Base-by-base conservation (phyloP, 225 moss, liverwort and hornwort genomes). In the Ulota crispa region DNA sequence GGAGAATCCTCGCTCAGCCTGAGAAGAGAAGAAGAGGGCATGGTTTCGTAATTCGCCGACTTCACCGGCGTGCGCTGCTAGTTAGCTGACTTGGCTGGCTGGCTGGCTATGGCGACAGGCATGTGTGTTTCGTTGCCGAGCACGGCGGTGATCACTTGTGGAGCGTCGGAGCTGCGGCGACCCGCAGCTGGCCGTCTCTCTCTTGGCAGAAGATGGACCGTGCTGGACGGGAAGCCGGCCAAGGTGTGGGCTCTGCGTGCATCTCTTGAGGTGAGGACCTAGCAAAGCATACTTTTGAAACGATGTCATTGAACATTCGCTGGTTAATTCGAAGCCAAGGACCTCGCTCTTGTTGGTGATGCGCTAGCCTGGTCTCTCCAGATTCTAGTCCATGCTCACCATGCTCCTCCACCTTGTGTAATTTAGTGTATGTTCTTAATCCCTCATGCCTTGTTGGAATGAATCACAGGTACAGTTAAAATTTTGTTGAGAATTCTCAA, bases 261-360 rank as follows among this genome's bases (percentile, higher is more conserved):
- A 1, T 84, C 85, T 19, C 77, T 89, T 57, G 89, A 89, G 87
- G 89, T 89, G 84, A 80, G 87, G 9, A 19, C 3, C 8, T 10
- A 1, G 9, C 39, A 21, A 20, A 26, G 5, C 20, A n/a, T 27
- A 16, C 23, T 54, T 0, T 32, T 27, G 41, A 39, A 27, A 47
- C 27, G 53, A 23, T 13, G 60, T 36, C 36, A 4, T 43, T 6
- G 24, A 8, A 42, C 9, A 39, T 9, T 26, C 57, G 26, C 53
- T 64, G 80, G 50, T 9, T 20, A 37, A 27, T 71, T 36, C 32
- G 63, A 50, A 24, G 28, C 42, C 42, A 11, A 7, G 78, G 18
- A 7, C 1, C 55, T 31, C 15, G 79, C 12, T 45, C 69, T 12
- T 18, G 60, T 12, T 18, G 60, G 36, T 39, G 31, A 9, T 45